phyloP scores from a whole-genome alignment of 306 rosid genomes.

The Acacia confusa region DNA sequence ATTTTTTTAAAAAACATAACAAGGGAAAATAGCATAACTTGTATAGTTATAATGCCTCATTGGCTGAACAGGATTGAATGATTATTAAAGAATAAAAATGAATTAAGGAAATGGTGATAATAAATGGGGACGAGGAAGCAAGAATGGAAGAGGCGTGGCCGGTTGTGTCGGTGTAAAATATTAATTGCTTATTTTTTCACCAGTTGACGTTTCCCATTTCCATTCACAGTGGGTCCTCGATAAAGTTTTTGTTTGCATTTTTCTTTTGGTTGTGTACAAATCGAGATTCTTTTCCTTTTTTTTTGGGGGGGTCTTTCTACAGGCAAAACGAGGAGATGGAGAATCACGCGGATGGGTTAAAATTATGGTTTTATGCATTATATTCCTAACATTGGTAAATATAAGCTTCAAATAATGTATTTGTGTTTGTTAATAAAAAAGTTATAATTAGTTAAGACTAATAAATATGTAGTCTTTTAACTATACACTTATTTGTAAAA shows the following conservation, averaged over 20 bases:
- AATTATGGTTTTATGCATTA: too few relatives aligned
- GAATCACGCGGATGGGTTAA: too few relatives aligned
- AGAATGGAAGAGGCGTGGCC: background rate
- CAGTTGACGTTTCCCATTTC: background rate
- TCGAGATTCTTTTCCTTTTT: background rate
- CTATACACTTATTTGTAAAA: too few relatives aligned
- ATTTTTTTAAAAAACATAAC: background rate
- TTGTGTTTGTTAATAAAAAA: too few relatives aligned
- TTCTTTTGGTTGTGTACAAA: background rate
- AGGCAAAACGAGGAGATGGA: too few relatives aligned
- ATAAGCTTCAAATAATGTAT: too few relatives aligned
- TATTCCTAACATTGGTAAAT: too few relatives aligned
- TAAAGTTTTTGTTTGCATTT: too few relatives aligned
- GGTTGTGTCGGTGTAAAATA: background rate
- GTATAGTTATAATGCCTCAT: background rate
- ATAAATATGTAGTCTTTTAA: too few relatives aligned
- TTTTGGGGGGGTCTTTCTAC: too few relatives aligned
- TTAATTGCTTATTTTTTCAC: background rate
- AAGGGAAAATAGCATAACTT: background rate
- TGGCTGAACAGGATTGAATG: background rate
- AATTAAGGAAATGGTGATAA: background rate
- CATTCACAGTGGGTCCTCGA: background rate
- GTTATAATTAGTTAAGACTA: too few relatives aligned
- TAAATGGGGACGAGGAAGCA: background rate
- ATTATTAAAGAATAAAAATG: background rate